These are phyloP conservation scores for Graphilbum sp. DNA, from an alignment of 2,329 filamentous ascomycete genomes.

Conservation along the genomic window DNA sequence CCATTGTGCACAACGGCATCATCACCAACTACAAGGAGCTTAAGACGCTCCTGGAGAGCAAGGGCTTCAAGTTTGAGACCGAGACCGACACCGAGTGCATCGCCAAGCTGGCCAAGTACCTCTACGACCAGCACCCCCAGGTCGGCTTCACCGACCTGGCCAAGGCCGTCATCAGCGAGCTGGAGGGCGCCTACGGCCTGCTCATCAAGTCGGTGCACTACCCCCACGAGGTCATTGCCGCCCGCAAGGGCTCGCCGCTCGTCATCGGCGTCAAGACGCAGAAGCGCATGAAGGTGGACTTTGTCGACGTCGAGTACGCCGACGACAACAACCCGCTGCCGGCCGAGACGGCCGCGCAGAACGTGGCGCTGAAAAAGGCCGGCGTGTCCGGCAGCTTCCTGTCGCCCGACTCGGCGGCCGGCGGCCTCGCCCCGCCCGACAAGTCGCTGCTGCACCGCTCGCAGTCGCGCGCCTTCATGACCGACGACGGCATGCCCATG, in stretches of 20 bases:
- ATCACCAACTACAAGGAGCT: conserved; percentile 99
- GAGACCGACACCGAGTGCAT: conserved; percentile 99
- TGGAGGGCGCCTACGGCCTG: conserved; percentile 93
- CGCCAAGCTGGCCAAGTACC: conserved; percentile 95
- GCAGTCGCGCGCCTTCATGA: conserved; percentile 96
- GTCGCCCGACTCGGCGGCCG: conserved; percentile 26
- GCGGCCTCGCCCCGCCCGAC: conserved; percentile 67
- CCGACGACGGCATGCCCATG: conserved; percentile 94
- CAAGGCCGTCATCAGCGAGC: conserved; percentile 96
- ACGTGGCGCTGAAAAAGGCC: conserved; percentile 87
- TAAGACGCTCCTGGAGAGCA: conserved; percentile 78
- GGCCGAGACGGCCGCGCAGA: conserved; percentile 89
- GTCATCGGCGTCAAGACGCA: conserved; percentile 94
- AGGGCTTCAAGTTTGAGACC: conserved; percentile 98
- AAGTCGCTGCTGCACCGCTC: conserved; percentile 97
- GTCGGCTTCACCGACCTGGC: conserved; percentile 93
- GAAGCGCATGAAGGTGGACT: conserved; percentile 99
- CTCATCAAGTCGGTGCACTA: conserved; percentile 98
- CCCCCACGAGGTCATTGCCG: conserved; percentile 93
- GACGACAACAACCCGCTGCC: conserved; percentile 72
- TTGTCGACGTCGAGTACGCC: conserved; percentile 95
- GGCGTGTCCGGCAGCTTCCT: conserved; percentile 62
- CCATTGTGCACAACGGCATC: conserved; percentile 98
- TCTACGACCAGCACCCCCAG: conserved; percentile 84
- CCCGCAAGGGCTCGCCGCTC: conserved; percentile 93